Evolutionary conservation across 371 early-diverging fungal genomes (phyloP), one percentile per base, ranked within the genome.

Genomic region (Mortierella polycephala): DNA sequence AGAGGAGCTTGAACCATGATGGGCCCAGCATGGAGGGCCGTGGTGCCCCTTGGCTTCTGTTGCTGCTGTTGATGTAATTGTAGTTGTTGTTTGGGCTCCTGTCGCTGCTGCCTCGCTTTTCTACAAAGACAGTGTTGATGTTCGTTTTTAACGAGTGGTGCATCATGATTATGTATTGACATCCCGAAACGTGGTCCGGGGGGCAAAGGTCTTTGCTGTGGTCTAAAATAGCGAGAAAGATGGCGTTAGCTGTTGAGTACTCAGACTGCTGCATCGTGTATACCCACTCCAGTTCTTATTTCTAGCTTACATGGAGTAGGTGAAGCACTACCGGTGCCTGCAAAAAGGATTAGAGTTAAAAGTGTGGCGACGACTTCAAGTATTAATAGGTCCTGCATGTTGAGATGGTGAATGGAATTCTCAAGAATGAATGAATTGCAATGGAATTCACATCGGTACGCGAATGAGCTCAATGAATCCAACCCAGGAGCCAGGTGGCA

Each of bases 151-250:
- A 4, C 3, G 40, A 45, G 14, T 64, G 54, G 50, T 71, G 72
- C 79, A 77, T 71, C 79, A 71, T 77, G 45, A 76, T 60, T 7
- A 76, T 71, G 50, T 76, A 76, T 21, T 68, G 64, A 40, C 72
- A 77, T n/a, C 30, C 59, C 10, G 79, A 77, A 21, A 77, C 53
- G 62, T 77, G 69, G 45, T 60, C 69, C 42, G 64, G 46, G 10
- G 72, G 72, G 41, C 79, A 71, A 5, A 7, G 20, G 7, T 54
- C 57, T n/a, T 55, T 44, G 14, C 40, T 54, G 45, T 30, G 30
- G 30, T 30, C 30, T 30, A 30, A 30, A 13, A 9, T 39, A 41
- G 16, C 41, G 18, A 57, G n/a, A 59, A 11, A 23, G 23, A 44
- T 7, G 10, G n/a, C 57, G n/a, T 7, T 1, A 3, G 16, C 16